phyloP scores from a whole-genome alignment of 768 basidiomycete species.

The Tulasnella sp. region DNA sequence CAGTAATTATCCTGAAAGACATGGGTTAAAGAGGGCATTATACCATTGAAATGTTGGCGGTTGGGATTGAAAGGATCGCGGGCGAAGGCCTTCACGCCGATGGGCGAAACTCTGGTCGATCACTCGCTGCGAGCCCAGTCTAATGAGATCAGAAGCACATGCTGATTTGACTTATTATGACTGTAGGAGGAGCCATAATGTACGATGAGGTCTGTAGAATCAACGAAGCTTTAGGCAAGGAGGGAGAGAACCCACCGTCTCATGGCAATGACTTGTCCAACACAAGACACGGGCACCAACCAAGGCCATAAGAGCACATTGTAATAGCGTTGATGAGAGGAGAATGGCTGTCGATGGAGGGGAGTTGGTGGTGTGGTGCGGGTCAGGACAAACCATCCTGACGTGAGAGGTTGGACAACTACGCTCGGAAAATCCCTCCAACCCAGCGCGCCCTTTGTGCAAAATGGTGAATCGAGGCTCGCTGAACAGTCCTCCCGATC shows the following conservation, averaged over 20 bases:
- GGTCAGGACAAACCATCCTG: background rate
- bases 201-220: background rate
- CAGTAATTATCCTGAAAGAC: background rate
- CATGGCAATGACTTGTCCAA: background rate
- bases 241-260: background rate
- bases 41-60: background rate
- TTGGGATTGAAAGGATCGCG: background rate
- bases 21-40: background rate
- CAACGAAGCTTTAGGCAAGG: background rate
- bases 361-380: background rate
- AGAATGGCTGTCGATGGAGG: background rate
- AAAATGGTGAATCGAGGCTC: background rate
- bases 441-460: background rate
- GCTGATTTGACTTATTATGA: background rate
- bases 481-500: background rate
- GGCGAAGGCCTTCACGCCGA: background rate
- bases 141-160: background rate
- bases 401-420: background rate
- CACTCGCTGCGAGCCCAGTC: background rate
- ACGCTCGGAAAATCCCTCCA: background rate
- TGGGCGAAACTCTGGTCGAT: background rate
- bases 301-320: background rate
- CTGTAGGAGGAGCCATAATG: background rate
- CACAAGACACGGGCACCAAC: background rate
- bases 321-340: background rate